Percentiles rank a stretch among this genome's conserved stretches.
These are phyloP conservation scores for Zarea fungicola DNA, from an alignment of 2,329 filamentous ascomycete genomes.

Conservation along the genomic window DNA sequence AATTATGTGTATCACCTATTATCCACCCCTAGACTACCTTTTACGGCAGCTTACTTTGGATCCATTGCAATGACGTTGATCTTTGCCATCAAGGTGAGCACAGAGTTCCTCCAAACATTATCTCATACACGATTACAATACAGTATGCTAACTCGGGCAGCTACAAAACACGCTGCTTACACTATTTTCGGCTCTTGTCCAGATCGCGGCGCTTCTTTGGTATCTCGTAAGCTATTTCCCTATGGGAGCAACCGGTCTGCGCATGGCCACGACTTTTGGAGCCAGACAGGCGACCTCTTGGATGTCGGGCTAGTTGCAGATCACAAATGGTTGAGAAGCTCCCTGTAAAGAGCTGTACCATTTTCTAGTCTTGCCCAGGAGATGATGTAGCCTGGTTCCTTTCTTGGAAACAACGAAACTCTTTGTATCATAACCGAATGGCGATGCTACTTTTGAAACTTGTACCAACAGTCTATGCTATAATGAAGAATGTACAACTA, in stretches of 20 bases:
- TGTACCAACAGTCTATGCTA: constrained; percentile 6
- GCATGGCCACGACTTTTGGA: constrained; percentile 81
- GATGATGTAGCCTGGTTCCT: not conserved
- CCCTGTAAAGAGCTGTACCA: no score
- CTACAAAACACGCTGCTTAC: constrained; percentile 81
- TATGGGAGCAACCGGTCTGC: constrained; percentile 85
- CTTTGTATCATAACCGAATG: not conserved
- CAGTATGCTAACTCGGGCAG: constrained; percentile 39
- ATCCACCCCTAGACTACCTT: constrained; percentile 79
- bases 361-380: not conserved
- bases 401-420: not conserved
- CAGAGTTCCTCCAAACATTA: no score
- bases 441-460: not conserved
- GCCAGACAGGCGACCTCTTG: constrained; percentile 79
- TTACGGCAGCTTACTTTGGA: constrained; percentile 91
- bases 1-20: constrained; percentile 79
- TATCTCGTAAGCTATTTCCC: constrained; percentile 97
- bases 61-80: constrained; percentile 86
- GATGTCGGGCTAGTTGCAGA: constrained; percentile 67
- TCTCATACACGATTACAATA: no score
- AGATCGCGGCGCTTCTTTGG: constrained; percentile 80
- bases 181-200: constrained; percentile 74
- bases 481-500: constrained; percentile 7
- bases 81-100: constrained; percentile 85
- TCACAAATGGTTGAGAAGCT: no score